Conservation (phyloP, 108 stramenopile species). For the Pinguiococcus pyrenoidosus region DNA sequence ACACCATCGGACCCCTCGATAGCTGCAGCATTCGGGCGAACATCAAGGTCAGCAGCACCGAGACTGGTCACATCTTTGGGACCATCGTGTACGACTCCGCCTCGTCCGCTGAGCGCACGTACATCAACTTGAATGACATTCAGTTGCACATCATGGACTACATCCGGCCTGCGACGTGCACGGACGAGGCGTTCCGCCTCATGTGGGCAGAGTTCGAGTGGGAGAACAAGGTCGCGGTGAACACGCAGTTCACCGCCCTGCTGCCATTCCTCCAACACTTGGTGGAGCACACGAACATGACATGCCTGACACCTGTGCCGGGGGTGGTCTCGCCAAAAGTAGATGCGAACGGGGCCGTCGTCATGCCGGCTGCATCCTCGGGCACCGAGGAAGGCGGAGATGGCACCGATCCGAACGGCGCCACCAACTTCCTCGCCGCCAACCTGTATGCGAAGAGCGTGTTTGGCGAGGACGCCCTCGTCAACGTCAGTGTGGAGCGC, state of each 20-base stretch:
- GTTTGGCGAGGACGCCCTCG: conserved; percentile 95
- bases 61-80: conserved; percentile 98
- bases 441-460: conserved; percentile 92
- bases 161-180: conserved; percentile 88
- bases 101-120: conserved; percentile 72
- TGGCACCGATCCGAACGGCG: too few relatives aligned
- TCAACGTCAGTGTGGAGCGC: conserved; percentile 95
- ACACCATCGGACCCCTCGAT: conserved; percentile 88
- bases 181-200: conserved; percentile 80
- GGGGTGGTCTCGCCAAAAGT: conserved; percentile 1
- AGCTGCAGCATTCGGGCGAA: conserved; percentile 79
- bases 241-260: conserved; percentile 64
- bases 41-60: conserved; percentile 94
- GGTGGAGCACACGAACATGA: conserved; percentile 90
- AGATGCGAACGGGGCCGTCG: conserved; percentile 31
- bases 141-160: conserved; percentile 99
- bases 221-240: conserved; percentile 92
- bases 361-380: too few relatives aligned
- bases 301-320: conserved; percentile 74
- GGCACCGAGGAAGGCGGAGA: too few relatives aligned
- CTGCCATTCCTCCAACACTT: conserved; percentile 80
- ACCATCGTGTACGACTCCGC: conserved; percentile 94
- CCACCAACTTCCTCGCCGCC: conserved; percentile 77
- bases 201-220: conserved; percentile 99
- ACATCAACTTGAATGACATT: conserved; percentile 94